A percentile compares a stretch with the other conserved stretches of the same genome.
These are phyloP conservation scores for Rauvolfia tetraphylla DNA, from an alignment of 257 asterid species.

Conservation along the genomic window DNA sequence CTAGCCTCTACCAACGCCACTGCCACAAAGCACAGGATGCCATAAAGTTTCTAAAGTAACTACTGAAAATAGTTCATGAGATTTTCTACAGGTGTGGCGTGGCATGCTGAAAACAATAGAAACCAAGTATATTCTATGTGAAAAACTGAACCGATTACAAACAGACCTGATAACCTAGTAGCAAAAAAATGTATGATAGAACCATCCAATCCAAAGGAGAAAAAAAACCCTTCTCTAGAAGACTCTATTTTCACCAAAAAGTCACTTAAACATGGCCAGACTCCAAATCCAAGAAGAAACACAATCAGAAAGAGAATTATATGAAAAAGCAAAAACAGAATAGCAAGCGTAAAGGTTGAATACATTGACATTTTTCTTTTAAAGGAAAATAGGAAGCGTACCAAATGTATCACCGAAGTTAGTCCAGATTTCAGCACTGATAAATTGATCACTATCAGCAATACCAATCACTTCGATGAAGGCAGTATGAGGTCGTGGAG, in stretches of 20 bases:
- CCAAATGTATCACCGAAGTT: slow-evolving; percentile 82
- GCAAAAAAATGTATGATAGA: not conserved
- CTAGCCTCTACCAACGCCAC: not conserved
- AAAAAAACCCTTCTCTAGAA: not conserved
- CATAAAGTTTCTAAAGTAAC: not conserved
- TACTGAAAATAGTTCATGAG: not conserved
- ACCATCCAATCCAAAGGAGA: not conserved
- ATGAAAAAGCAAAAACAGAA: not conserved
- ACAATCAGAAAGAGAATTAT: not conserved
- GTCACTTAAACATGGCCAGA: not conserved
- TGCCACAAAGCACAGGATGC: not conserved
- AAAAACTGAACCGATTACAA: too few relatives aligned
- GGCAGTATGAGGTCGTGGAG: slow-evolving; percentile 58
- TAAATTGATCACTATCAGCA: slow-evolving; percentile 67
- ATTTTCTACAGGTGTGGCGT: not conserved
- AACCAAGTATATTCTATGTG: not conserved
- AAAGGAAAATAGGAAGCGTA: slow-evolving; percentile 22
- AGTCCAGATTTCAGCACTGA: slow-evolving; percentile 71
- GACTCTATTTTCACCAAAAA: not conserved
- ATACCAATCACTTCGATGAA: slow-evolving; percentile 88
- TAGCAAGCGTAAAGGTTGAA: not conserved
- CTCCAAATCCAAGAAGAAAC: not conserved
- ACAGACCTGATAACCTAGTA: not conserved
- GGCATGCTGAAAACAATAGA: not conserved
- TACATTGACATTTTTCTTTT: too few relatives aligned